phyloP scores from a whole-genome alignment of 371 early-diverging fungal genomes.

The Saksenaea vasiformis region DNA sequence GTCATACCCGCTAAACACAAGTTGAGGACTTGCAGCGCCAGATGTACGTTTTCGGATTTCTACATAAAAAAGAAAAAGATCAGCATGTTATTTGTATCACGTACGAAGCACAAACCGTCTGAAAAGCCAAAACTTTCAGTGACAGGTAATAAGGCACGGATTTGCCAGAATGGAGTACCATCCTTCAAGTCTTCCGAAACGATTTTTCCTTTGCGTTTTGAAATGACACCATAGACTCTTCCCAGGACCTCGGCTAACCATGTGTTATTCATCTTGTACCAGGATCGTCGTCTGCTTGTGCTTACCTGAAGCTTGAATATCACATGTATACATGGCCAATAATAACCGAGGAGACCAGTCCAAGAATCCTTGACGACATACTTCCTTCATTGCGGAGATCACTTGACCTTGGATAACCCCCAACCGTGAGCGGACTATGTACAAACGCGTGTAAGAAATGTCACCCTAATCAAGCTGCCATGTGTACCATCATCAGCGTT shows the following conservation, averaged over 20 bases:
- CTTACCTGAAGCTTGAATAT: slow-evolving; percentile 87
- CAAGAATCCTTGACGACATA: slow-evolving; percentile 81
- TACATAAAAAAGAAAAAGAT: slow-evolving; percentile 16
- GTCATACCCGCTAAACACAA: slow-evolving; percentile 82
- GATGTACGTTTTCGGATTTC: slow-evolving; percentile 93
- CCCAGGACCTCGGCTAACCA: slow-evolving; percentile 86
- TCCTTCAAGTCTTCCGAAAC: slow-evolving; percentile 93
- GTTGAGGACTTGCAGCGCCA: slow-evolving; percentile 93
- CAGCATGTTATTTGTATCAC: background rate
- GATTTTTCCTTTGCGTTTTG: slow-evolving; percentile 85
- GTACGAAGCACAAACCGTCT: slow-evolving; percentile 62
- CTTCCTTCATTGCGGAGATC: slow-evolving; percentile 86
- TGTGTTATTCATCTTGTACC: background rate
- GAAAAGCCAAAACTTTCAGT: slow-evolving; percentile 99
- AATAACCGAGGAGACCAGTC: slow-evolving; percentile 93
- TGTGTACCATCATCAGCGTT: slow-evolving; percentile 28
- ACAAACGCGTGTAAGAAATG: background rate
- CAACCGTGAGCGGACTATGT: slow-evolving; percentile 52
- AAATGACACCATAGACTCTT: slow-evolving; percentile 92
- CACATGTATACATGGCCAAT: slow-evolving; percentile 95
- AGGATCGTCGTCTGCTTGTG: background rate
- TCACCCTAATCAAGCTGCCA: background rate
- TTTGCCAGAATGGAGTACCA: slow-evolving; percentile 93
- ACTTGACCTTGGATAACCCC: slow-evolving; percentile 80
- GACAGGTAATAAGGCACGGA: slow-evolving; percentile 93